Base-by-base conservation (phyloP, 805 yeast genomes). In the Yamadazyma akitaensis region DNA sequence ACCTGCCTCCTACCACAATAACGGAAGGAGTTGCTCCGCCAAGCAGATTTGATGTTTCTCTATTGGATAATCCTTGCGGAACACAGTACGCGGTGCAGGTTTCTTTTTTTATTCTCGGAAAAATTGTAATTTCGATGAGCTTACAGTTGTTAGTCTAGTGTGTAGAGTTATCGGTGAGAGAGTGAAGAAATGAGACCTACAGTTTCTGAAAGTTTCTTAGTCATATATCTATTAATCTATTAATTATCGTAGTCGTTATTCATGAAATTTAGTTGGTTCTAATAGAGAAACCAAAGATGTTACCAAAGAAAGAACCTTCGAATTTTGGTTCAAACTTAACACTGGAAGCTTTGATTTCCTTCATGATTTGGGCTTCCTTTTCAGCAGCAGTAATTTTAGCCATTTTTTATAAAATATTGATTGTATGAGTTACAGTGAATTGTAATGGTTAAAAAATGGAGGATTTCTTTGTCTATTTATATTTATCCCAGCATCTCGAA, bases 351-450 rank as follows among this genome's bases (percentile, higher is more conserved):
- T 73, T 68, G 50, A 72, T 72, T 53, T 71, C 76, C 37, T 62
- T 61, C 76, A 72, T 71, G 53, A 72, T 71, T 53, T 61, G 60
- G 51, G 75, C 75, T 63, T 72, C 76, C 59, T 72, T 72, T 58
- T 72, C 75, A 48, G 60, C 65, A 45, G 75, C 75, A 47, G 71
- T 60, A 51, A 61, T 48, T 54, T 54, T 62, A 46, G 50, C 41
- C 47, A 43, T 47, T 13, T 25, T 47, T 37, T 10, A 31, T 6
- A 35, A 16, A 3, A 31, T 18, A 12, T 31, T n/a, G 11, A 33
- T 14, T 7, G 14, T 19, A n/a, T 32, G 21, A 37, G 24, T 30
- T 32, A 14, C 16, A 40, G 11, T 33, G 11, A 6, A 28, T 10
- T 25, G 16, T 16, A 11, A 25, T 12, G n/a, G n/a, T n/a, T 16